These are phyloP conservation scores for Calonectria montana DNA, from an alignment of 2,329 filamentous ascomycete genomes.

Conservation along the genomic window DNA sequence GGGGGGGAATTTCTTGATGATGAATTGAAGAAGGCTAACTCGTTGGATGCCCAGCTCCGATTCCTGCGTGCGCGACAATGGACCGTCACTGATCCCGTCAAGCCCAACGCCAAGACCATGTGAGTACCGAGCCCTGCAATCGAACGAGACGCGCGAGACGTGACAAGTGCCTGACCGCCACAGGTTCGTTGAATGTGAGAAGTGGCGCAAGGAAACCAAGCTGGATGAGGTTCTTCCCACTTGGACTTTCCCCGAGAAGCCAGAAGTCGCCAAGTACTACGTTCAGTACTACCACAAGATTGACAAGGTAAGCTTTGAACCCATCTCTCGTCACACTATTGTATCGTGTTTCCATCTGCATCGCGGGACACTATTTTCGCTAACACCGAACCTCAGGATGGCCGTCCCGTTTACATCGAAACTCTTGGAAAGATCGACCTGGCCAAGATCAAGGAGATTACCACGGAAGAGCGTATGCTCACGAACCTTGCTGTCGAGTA, in stretches of 20 bases:
- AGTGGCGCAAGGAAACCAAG: slow-evolving; percentile 89
- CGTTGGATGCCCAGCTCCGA: slow-evolving; percentile 69
- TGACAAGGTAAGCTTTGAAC: slow-evolving; percentile 69
- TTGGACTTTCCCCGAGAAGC: slow-evolving; percentile 90
- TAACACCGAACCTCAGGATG: slow-evolving; percentile 72
- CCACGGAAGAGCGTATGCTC: slow-evolving; percentile 91
- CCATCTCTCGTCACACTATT: background rate
- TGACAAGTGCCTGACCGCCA: slow-evolving; percentile 40
- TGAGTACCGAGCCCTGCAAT: slow-evolving; percentile 50
- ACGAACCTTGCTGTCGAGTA: slow-evolving; percentile 97
- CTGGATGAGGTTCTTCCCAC: slow-evolving; percentile 83
- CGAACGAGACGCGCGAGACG: slow-evolving; percentile 29
- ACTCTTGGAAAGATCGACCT: slow-evolving; percentile 94
- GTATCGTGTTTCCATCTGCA: background rate
- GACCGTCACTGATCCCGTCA: slow-evolving; percentile 55
- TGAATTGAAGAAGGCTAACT: background rate
- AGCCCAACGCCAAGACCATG: slow-evolving; percentile 79
- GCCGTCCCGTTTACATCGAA: slow-evolving; percentile 97
- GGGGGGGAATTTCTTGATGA: background rate
- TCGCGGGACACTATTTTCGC: background rate
- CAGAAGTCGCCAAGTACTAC: slow-evolving; percentile 89
- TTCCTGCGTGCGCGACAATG: slow-evolving; percentile 97
- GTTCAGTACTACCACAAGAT: slow-evolving; percentile 99
- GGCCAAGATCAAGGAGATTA: slow-evolving; percentile 91
- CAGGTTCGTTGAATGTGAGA: slow-evolving; percentile 92